Percentiles rank a stretch among this genome's conserved stretches.
phyloP scores from a whole-genome alignment of 2,329 filamentous ascomycete genomes.

The Cercospora zeina region DNA sequence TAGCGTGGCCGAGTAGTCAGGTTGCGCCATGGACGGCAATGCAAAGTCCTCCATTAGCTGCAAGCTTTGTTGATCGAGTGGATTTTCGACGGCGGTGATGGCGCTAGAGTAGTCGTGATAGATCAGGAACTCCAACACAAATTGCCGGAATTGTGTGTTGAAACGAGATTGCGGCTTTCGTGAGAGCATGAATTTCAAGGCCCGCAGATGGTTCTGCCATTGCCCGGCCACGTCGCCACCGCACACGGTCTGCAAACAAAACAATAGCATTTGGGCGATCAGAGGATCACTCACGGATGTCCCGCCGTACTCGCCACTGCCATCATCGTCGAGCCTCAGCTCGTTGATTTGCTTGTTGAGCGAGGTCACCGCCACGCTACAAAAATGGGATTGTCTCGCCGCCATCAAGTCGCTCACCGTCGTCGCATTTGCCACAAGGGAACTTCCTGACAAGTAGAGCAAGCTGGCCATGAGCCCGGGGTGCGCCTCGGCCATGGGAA shows the following conservation, averaged over 20 bases:
- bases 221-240: slow-evolving; percentile 60
- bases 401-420: slow-evolving; percentile 43
- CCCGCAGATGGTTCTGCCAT: slow-evolving; percentile 65
- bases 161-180: slow-evolving; percentile 46
- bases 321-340: background rate
- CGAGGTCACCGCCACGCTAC: slow-evolving; percentile 44
- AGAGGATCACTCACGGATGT: slow-evolving; percentile 50
- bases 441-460: slow-evolving; percentile 77
- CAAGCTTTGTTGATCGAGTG: slow-evolving; percentile 46
- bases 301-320: slow-evolving; percentile 38
- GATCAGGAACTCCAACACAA: slow-evolving; percentile 75
- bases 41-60: slow-evolving; percentile 56
- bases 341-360: slow-evolving; percentile 30
- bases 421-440: slow-evolving; percentile 55
- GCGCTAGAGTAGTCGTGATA: slow-evolving; percentile 69
- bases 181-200: slow-evolving; percentile 70
- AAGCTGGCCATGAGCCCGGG: slow-evolving; percentile 88
- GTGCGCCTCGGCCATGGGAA: slow-evolving; percentile 78
- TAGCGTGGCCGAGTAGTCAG: slow-evolving; percentile 60
- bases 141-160: slow-evolving; percentile 70
- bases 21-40: slow-evolving; percentile 55
- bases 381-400: slow-evolving; percentile 58
- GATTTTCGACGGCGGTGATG: slow-evolving; percentile 55
- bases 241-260: slow-evolving; percentile 62
- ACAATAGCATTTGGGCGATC: slow-evolving; percentile 60